Percentiles rank a stretch among this genome's conserved stretches.
Evolutionary conservation across 371 early-diverging fungal species (phyloP).

Genomic region (Rhizopus microsporus): DNA sequence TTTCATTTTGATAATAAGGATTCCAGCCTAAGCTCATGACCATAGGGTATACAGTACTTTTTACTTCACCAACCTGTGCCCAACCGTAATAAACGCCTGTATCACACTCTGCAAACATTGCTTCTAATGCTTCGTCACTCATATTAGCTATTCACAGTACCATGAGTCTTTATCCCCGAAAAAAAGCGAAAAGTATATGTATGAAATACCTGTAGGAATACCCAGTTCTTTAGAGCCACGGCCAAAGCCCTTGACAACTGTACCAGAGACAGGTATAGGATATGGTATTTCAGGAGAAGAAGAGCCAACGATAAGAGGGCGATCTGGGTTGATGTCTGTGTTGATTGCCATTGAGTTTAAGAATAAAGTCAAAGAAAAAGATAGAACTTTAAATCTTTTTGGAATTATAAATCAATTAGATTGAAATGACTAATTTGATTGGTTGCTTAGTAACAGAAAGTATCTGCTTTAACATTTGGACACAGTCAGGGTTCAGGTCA

Average conservation of each 20-base stretch:
- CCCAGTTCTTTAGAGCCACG: conserved; percentile 96
- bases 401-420: neutral
- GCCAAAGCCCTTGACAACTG: conserved; percentile 90
- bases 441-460: neutral
- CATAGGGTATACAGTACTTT: conserved; percentile 82
- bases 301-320: conserved; percentile 63
- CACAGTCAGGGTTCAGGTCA: too few species aligned
- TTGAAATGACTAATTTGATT: neutral
- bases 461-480: neutral
- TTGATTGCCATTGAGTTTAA: conserved; percentile 2
- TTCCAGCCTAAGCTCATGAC: conserved; percentile 99
- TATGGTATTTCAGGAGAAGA: conserved; percentile 59
- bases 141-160: conserved; percentile 74
- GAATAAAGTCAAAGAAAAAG: neutral
- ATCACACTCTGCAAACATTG: conserved; percentile 62
- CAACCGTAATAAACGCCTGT: conserved; percentile 96
- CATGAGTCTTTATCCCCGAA: too few species aligned
- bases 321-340: conserved; percentile 39
- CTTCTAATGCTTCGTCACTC: conserved; percentile 74
- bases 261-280: conserved; percentile 76
- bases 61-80: conserved; percentile 69
- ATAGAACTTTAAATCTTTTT: neutral
- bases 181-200: too few species aligned
- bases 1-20: conserved; percentile 96
- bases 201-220: conserved; percentile 88